A percentile compares a stretch with the other conserved stretches of the same genome.
phyloP scores from a whole-genome alignment of 768 basidiomycete genomes.

The Trametes cinnabarina region DNA sequence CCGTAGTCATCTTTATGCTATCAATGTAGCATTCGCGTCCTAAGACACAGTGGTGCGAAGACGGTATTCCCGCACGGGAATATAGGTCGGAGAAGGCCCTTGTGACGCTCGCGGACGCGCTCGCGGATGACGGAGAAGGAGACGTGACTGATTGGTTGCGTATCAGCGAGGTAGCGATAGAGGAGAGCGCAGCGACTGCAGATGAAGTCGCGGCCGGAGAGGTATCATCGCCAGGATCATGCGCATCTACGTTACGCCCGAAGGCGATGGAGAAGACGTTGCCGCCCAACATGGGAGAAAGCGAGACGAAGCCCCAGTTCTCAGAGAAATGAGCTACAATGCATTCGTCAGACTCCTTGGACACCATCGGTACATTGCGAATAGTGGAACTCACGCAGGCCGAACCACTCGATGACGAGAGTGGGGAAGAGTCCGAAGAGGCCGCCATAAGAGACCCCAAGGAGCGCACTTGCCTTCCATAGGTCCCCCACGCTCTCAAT shows the following conservation, averaged over 20 bases:
- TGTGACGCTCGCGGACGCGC: background rate
- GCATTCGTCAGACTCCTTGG: background rate
- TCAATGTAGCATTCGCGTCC: constrained; percentile 61
- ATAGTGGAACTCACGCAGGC: constrained; percentile 62
- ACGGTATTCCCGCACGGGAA: constrained; percentile 22
- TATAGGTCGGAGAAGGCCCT: background rate
- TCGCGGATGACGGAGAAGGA: background rate
- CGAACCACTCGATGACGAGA: constrained; percentile 88
- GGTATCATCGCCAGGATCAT: constrained; percentile 35
- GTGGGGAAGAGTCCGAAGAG: constrained; percentile 72
- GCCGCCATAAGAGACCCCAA: constrained; percentile 73
- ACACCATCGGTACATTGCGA: background rate
- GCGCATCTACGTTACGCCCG: constrained; percentile 76
- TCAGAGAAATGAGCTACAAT: constrained; percentile 67
- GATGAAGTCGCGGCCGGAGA: background rate
- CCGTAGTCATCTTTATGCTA: constrained; percentile 50
- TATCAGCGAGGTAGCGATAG: constrained; percentile 16
- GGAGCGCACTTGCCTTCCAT: constrained; percentile 56
- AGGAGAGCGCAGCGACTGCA: background rate
- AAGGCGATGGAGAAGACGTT: constrained; percentile 86
- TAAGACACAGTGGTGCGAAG: constrained; percentile 48
- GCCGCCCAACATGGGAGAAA: constrained; percentile 74
- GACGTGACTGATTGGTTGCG: background rate
- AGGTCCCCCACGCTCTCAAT: constrained; percentile 59
- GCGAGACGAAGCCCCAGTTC: constrained; percentile 80